phyloP scores from a whole-genome alignment of 352 stramenopile genomes.

The Pythium plurisporium region DNA sequence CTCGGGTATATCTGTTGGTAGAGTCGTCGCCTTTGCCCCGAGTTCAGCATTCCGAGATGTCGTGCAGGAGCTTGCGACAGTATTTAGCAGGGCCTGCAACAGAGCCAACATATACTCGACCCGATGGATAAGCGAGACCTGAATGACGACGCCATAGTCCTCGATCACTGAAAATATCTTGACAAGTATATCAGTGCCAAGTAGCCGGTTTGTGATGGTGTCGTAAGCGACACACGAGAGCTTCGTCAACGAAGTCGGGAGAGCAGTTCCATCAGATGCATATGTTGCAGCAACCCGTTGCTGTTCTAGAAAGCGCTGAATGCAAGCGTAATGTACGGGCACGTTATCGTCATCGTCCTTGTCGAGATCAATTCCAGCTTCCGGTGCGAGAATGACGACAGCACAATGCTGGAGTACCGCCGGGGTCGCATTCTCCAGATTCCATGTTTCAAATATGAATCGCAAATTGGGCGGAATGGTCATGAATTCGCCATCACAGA shows the following conservation, averaged over 20 bases:
- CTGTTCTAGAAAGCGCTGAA: slow-evolving; percentile 26
- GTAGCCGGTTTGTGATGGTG: slow-evolving; percentile 21
- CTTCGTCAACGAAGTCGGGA: background rate
- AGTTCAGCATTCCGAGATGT: slow-evolving; percentile 10
- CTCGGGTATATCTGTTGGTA: background rate
- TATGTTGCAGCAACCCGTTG: slow-evolving; percentile 10
- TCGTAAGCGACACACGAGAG: slow-evolving; percentile 13
- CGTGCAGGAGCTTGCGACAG: slow-evolving; percentile 8
- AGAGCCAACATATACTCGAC: slow-evolving; percentile 39
- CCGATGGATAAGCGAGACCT: slow-evolving; percentile 35
- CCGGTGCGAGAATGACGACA: slow-evolving; percentile 14
- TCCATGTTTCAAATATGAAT: slow-evolving; percentile 54
- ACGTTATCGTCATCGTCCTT: slow-evolving; percentile 15
- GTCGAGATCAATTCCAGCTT: slow-evolving; percentile 2
- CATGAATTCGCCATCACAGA: slow-evolving; percentile 37
- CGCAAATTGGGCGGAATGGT: slow-evolving; percentile 56
- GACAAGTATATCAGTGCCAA: slow-evolving; percentile 24
- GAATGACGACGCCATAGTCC: slow-evolving; percentile 26
- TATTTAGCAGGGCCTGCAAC: slow-evolving; percentile 36
- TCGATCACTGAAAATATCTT: slow-evolving; percentile 23
- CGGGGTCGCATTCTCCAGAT: slow-evolving; percentile 12
- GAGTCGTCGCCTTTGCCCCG: background rate
- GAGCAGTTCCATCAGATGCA: background rate
- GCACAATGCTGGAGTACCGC: slow-evolving; percentile 16
- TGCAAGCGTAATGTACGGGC: slow-evolving; percentile 25